Base-by-base conservation (phyloP, 331 rosid genomes). In the Malus hybrid region DNA sequence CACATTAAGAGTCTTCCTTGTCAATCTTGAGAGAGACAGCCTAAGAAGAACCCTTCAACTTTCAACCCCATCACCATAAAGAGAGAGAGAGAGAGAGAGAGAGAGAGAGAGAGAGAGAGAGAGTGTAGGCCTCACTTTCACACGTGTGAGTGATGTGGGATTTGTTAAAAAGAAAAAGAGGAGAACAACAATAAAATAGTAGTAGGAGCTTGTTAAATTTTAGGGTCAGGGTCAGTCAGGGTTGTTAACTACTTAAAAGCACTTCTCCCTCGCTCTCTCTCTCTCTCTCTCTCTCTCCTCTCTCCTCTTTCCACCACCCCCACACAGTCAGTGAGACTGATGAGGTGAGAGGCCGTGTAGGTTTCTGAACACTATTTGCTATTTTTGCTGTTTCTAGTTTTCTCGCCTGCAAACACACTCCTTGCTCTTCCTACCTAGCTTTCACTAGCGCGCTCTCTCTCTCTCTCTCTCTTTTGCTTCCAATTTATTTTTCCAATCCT, bases 21-120 rank as follows among this genome's bases (percentile, higher is more conserved):
- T 89, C 92, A 79, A 79, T 88, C 79, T 75, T 76, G 78, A 80
- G 85, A 82, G 84, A 78, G 89, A 88, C 96, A 85, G 85, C 88
- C 91, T 78, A 61, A 68, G 85, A 50, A 81, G 34, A 13, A 62
- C 14, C 82, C 86, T 80, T 69, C 73, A 54, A 31, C 42, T n/a
- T 77, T 29, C 72, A 44, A 85, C 61, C 27, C 61, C 61, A 55
- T 55, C 24, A 55, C 9, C 61, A 55, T 55, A 12, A 19, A 19
- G 4, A 19, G 59, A 54, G 59, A 54, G 59, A 54, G 55, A 50
- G 59, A 55, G 12, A 55, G 12, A 52, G 60, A 7, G 60, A 19
- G 54, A 13, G 54, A 46, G 54, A 13, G 54, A 13, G 54, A 46
- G 54, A 13, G 54, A 46, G 54, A 46, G 54, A 46, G 54, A 46